Evolutionary conservation across 495 filamentous ascomycete species (phyloP).

Genomic region (Peziza echinospora): DNA sequence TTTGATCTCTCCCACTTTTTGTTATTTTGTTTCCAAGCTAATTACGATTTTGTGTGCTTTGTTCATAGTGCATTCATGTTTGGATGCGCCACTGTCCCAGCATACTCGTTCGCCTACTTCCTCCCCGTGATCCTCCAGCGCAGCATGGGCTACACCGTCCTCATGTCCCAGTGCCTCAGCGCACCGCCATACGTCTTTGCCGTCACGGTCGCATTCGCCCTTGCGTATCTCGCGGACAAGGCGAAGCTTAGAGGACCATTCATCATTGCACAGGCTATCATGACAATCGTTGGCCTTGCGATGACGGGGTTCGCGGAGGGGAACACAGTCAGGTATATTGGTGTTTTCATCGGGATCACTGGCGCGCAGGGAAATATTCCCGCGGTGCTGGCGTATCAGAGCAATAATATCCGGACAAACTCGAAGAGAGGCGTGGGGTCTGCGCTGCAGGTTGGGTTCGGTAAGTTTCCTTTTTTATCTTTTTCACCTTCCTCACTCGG

Average conservation of each 20-base stretch:
- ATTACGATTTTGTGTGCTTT: too few species aligned
- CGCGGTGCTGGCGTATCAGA: slow-evolving; percentile 35
- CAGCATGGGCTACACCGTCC: slow-evolving; percentile 28
- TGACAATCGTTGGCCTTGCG: slow-evolving; percentile 30
- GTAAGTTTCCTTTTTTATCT: too few species aligned
- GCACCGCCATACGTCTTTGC: slow-evolving; percentile 25
- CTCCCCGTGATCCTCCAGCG: slow-evolving; percentile 28
- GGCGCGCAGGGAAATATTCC: slow-evolving; percentile 35
- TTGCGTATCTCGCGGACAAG: slow-evolving; percentile 32
- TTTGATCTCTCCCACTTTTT: too few species aligned
- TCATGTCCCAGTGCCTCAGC: slow-evolving; percentile 24
- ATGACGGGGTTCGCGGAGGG: slow-evolving; percentile 31
- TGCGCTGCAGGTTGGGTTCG: slow-evolving; percentile 24
- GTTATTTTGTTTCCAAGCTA: too few species aligned
- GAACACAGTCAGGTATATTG: slow-evolving; percentile 31
- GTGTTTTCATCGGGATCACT: slow-evolving; percentile 34
- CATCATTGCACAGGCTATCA: slow-evolving; percentile 28
- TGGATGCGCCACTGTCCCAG: slow-evolving; percentile 24
- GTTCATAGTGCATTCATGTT: slow-evolving; percentile 28
- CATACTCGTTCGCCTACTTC: slow-evolving; percentile 32
- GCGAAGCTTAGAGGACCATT: slow-evolving; percentile 33
- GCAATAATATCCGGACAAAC: slow-evolving; percentile 43
- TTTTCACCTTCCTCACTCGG: too few species aligned
- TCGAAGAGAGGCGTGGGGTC: slow-evolving; percentile 28
- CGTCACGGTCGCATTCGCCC: slow-evolving; percentile 20